Base-by-base conservation (phyloP, 2,329 filamentous ascomycete species). In the Raffaelea arxii region DNA sequence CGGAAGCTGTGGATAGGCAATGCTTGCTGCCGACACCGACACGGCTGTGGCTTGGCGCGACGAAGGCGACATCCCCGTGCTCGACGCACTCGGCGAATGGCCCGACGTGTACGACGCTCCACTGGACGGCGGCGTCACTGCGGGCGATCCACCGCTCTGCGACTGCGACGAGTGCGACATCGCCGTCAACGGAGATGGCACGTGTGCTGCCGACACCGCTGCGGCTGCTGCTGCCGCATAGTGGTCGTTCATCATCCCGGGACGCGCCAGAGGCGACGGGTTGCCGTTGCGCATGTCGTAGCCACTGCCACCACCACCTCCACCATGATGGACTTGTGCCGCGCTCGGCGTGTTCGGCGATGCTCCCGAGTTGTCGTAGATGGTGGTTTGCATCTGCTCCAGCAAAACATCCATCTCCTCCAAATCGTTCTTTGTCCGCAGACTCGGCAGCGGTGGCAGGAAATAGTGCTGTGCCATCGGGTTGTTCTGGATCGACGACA, bases 331-430 rank as follows among this genome's bases (percentile, higher is more conserved):
- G 27, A 16, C 27, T 16, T 9, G 10, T 9, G 27, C 27, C 9
- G 89, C 80, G 56, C 86, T 84, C 49, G 94, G 78, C 48, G 86
- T 85, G 38, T 84, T 83, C 3, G 87, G 86, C 25, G 88, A 83
- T 43, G 89, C 83, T 56, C 82, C 86, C 46, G 89, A 82, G 63
- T 84, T 94, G 68, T 97, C 92, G 62, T 97, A 97, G 42, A 97
- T 88, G 40, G 91, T 96, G 53, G 84, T 82, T 67, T 96, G 90
- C 74, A 97, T 91, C 67, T 96, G 88, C 67, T 95, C 89, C 46
- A 98, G 78, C 63, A 97, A 86, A 60, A 89, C 85, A 63, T 97
- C 92, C 59, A 97, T 90, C 62, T 94, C 89, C 62, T 94, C 72
- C 38, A 98, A 74, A 62, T 98, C 92, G 62, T 81, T 89, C 75